Evolutionary conservation across 345 rosid species (phyloP).

Genomic region (Lumnitzera littorea): DNA sequence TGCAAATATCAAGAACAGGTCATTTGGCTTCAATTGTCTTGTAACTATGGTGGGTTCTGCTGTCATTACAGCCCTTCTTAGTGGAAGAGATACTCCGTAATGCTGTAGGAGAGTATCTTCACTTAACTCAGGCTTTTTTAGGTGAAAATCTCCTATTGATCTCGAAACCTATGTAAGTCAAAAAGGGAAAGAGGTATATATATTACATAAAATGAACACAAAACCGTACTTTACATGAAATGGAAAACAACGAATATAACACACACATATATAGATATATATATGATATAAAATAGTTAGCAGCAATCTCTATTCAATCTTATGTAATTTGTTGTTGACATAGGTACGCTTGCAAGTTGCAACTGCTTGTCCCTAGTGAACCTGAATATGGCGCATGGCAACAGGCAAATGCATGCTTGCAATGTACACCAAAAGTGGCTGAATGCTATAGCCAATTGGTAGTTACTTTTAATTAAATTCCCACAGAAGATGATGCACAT

Average conservation of each 20-base stretch:
- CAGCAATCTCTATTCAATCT: too few species aligned
- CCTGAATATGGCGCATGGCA: too few species aligned
- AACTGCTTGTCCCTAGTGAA: too few species aligned
- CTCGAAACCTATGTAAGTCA: slow-evolving; percentile 11
- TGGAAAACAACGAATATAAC: too few species aligned
- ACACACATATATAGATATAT: too few species aligned
- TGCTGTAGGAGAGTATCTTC: slow-evolving; percentile 2
- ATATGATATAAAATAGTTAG: too few species aligned
- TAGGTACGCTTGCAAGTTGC: too few species aligned
- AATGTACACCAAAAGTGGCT: too few species aligned
- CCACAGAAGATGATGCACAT: background rate
- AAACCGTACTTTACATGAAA: too few species aligned
- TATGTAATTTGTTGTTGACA: too few species aligned
- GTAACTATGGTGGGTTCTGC: slow-evolving; percentile 12
- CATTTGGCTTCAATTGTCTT: slow-evolving; percentile 11
- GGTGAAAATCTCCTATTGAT: slow-evolving; percentile 16
- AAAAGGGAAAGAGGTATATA: background rate
- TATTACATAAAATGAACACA: background rate
- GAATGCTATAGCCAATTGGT: too few species aligned
- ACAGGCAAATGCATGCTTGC: too few species aligned
- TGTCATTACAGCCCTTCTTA: slow-evolving; percentile 10
- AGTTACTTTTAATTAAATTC: background rate
- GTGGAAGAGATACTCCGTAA: slow-evolving; percentile 4
- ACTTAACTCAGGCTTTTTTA: slow-evolving; percentile 15
- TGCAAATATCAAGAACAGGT: slow-evolving; percentile 14